Percentiles rank a stretch among this genome's conserved stretches.
These are phyloP conservation scores for Gossypium lobatum DNA, from an alignment of 441 rosid species.

Conservation along the genomic window DNA sequence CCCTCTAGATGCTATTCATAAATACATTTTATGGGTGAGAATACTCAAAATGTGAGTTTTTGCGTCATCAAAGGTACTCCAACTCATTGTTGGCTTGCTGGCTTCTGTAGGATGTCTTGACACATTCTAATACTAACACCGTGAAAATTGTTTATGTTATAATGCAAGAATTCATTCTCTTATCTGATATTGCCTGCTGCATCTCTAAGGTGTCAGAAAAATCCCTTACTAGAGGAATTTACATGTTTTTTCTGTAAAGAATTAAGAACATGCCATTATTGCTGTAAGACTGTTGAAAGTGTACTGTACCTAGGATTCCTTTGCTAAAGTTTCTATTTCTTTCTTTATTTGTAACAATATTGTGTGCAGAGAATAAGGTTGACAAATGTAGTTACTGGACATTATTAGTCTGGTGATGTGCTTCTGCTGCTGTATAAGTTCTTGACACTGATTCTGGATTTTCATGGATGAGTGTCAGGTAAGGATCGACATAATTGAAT, in stretches of 20 bases:
- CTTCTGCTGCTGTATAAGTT: not conserved
- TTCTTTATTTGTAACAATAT: not conserved
- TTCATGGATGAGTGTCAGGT: constrained; percentile 30
- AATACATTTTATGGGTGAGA: not conserved
- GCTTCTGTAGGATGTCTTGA: not conserved
- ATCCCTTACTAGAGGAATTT: not conserved
- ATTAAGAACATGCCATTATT: not conserved
- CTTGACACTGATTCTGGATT: constrained; percentile 5
- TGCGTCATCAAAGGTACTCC: not conserved
- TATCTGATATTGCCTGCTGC: not conserved
- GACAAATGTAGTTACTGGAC: not conserved
- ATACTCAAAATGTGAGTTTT: not conserved
- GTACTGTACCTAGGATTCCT: not conserved
- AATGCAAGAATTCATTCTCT: not conserved
- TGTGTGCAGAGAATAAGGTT: not conserved
- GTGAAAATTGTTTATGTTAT: not conserved
- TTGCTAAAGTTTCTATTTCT: not conserved
- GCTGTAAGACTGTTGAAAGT: not conserved
- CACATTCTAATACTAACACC: constrained; percentile 6
- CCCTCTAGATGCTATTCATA: not conserved
- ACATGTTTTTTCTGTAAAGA: not conserved
- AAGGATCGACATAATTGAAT: constrained; percentile 62
- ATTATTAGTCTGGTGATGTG: not conserved
- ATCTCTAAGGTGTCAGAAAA: not conserved
- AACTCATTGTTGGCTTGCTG: not conserved